Conservation (phyloP, 495 filamentous ascomycete genomes). For the Aspergillus nanangensis region DNA sequence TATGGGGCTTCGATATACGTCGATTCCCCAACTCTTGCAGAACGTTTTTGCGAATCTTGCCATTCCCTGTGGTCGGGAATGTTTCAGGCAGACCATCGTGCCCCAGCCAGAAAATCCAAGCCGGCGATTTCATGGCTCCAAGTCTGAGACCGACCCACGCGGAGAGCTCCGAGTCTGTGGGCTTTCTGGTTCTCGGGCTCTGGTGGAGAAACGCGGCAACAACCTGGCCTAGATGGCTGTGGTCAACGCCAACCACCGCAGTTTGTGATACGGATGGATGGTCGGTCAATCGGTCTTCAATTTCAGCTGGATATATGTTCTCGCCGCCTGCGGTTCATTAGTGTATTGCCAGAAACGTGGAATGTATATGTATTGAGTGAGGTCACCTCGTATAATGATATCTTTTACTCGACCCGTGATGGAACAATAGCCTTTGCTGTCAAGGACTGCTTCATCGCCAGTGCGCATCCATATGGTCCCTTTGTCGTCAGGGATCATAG, state of each 20-base stretch:
- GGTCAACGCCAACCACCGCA: slow-evolving; percentile 55
- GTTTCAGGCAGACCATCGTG: slow-evolving; percentile 38
- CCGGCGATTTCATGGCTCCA: slow-evolving; percentile 53
- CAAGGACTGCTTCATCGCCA: slow-evolving; percentile 14
- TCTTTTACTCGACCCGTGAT: slow-evolving; percentile 59
- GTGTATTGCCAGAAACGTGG: too few relatives aligned
- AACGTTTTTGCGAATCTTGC: slow-evolving; percentile 60
- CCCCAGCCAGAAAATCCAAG: slow-evolving; percentile 57
- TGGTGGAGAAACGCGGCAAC: slow-evolving; percentile 22
- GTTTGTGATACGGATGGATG: slow-evolving; percentile 51
- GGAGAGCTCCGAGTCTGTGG: slow-evolving; percentile 6
- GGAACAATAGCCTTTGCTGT: slow-evolving; percentile 9
- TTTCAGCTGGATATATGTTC: slow-evolving; percentile 71
- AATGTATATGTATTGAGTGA: too few relatives aligned
- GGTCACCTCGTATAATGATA: slow-evolving; percentile 53
- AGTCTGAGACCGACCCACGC: slow-evolving; percentile 45
- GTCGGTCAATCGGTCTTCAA: slow-evolving; percentile 56
- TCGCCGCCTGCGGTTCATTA: slow-evolving; percentile 68
- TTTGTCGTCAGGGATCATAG: slow-evolving; percentile 38
- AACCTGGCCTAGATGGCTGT: slow-evolving; percentile 59
- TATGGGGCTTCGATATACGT: too few relatives aligned
- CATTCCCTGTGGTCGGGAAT: slow-evolving; percentile 58
- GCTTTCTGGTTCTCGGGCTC: neutral
- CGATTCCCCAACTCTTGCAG: slow-evolving; percentile 43
- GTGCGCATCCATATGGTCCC: slow-evolving; percentile 15